Conservation (phyloP, 1,139 yeast genomes). For the Geotrichum histeridarum region DNA sequence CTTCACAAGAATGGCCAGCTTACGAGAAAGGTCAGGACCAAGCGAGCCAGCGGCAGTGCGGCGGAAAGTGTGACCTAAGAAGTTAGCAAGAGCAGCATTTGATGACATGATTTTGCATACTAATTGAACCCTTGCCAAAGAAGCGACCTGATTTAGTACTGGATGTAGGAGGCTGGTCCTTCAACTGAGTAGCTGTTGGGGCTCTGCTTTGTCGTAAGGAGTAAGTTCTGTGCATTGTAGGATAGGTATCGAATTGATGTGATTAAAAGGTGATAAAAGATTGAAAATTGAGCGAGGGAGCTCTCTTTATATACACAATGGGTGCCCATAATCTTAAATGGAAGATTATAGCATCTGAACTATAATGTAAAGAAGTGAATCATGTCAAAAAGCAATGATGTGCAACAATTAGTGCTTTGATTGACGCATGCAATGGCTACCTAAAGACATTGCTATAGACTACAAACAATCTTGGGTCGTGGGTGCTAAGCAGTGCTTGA, state of each 20-base stretch:
- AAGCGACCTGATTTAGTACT: constrained; percentile 78
- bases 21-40: constrained; percentile 92
- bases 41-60: constrained; percentile 86
- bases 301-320: neutral
- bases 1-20: constrained; percentile 83
- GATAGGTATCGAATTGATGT: neutral
- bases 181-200: constrained; percentile 94
- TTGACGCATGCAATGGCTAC: neutral
- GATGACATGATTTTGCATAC: constrained; percentile 31
- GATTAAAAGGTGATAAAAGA: neutral
- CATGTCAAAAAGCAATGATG: neutral
- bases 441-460: no score
- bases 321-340: neutral
- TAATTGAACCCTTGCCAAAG: constrained; percentile 86
- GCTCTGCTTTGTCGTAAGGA: constrained; percentile 93
- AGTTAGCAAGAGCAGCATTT: neutral
- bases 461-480: no score
- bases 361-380: neutral
- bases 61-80: constrained; percentile 56
- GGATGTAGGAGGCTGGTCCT: constrained; percentile 93
- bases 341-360: neutral
- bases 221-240: constrained; percentile 92
- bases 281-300: neutral
- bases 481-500: no score
- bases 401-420: neutral